Evolutionary conservation across 2,329 filamentous ascomycete genomes (phyloP).

Genomic region (Raffaelea ambrosiae): DNA sequence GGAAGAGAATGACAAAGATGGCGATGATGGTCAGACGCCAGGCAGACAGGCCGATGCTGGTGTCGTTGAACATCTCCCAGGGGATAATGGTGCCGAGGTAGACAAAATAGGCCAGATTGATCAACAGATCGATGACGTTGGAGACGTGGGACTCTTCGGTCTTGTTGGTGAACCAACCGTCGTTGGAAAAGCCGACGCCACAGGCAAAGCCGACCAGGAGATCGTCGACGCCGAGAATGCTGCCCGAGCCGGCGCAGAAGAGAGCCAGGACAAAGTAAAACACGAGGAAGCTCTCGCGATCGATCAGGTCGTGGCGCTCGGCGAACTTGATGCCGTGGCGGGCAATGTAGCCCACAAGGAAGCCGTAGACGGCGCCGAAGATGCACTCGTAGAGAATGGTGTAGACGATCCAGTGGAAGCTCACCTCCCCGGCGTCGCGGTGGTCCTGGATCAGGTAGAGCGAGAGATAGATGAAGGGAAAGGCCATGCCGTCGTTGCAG

Average conservation of each 20-base stretch:
- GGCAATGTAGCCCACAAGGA: slow-evolving; percentile 78
- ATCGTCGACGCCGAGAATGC: slow-evolving; percentile 86
- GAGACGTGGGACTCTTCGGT: slow-evolving; percentile 98
- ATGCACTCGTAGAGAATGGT: slow-evolving; percentile 94
- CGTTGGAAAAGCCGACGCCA: slow-evolving; percentile 98
- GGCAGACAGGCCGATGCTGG: slow-evolving; percentile 63
- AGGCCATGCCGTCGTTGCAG: slow-evolving; percentile 99
- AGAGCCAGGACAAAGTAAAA: slow-evolving; percentile 97
- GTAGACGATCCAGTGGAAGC: slow-evolving; percentile 79
- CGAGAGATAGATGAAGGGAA: slow-evolving; percentile 91
- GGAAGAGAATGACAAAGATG: slow-evolving; percentile 90
- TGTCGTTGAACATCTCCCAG: slow-evolving; percentile 82
- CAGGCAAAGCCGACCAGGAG: slow-evolving; percentile 89
- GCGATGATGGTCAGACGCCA: slow-evolving; percentile 93
- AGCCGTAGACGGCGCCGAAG: slow-evolving; percentile 84
- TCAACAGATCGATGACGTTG: slow-evolving; percentile 94
- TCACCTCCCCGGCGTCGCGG: slow-evolving; percentile 57
- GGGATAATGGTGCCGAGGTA: slow-evolving; percentile 96
- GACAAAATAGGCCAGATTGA: slow-evolving; percentile 97
- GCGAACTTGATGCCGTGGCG: slow-evolving; percentile 84
- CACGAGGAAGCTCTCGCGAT: slow-evolving; percentile 93
- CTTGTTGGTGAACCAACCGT: slow-evolving; percentile 97
- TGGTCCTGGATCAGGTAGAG: slow-evolving; percentile 83
- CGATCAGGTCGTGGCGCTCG: slow-evolving; percentile 77
- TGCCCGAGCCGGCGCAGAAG: slow-evolving; percentile 90